These are phyloP conservation scores for Neonectria neomacrospora DNA, from an alignment of 2,329 filamentous ascomycete species.

Conservation along the genomic window DNA sequence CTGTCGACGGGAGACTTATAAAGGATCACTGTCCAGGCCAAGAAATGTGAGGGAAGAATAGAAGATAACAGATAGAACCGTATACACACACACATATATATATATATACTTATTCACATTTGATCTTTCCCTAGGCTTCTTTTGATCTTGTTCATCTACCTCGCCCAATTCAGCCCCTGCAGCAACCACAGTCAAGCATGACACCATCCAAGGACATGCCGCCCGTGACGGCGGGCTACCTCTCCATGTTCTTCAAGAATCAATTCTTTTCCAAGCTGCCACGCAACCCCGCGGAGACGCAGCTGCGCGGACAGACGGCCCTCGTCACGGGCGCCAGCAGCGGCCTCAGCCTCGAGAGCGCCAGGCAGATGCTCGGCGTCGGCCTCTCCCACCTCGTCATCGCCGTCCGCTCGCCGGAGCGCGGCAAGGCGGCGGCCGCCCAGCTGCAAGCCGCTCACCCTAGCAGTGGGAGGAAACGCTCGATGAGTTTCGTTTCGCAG, in stretches of 20 bases:
- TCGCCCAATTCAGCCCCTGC: not conserved
- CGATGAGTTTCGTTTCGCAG: not conserved
- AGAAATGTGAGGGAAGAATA: too few species aligned
- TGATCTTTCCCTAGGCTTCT: not conserved
- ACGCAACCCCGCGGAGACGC: slow-evolving; percentile 1
- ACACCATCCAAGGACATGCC: slow-evolving; percentile 6
- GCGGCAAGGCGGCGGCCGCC: slow-evolving; percentile 48
- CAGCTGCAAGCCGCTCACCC: slow-evolving; percentile 4
- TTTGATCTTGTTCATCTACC: not conserved
- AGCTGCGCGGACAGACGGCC: slow-evolving; percentile 50
- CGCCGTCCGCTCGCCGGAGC: slow-evolving; percentile 53
- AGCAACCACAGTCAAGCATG: not conserved
- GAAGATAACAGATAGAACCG: not conserved
- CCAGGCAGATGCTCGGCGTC: slow-evolving; percentile 52
- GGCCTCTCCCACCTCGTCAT: slow-evolving; percentile 56
- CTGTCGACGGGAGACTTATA: not conserved
- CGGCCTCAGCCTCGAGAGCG: slow-evolving; percentile 58
- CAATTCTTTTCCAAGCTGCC: not conserved
- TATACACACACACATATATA: too few species aligned
- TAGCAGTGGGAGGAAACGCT: slow-evolving; percentile 13
- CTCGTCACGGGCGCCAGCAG: slow-evolving; percentile 60
- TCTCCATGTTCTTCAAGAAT: slow-evolving; percentile 1
- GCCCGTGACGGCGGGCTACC: not conserved
- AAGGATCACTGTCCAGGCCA: not conserved
- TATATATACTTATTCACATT: too few species aligned